Conservation (phyloP, 2,329 filamentous ascomycete genomes). For the Dothidotthia symphoricarpi region DNA sequence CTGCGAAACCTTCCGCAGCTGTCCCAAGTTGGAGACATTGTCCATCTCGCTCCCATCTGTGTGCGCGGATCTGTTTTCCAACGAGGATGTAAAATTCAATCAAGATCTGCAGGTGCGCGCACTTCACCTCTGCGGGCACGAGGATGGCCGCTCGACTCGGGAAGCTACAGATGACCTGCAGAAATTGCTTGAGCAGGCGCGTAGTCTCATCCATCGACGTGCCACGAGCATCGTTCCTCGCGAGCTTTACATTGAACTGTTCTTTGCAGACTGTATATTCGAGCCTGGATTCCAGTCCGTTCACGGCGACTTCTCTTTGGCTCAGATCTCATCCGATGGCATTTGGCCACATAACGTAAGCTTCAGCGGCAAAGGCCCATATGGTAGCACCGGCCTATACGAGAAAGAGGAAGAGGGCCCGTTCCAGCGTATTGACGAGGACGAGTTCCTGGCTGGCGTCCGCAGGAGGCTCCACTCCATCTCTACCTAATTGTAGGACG, state of each 20-base stretch:
- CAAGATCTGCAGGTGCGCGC: conserved; percentile 53
- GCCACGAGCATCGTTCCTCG: conserved; percentile 38
- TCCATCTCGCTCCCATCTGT: conserved; percentile 51
- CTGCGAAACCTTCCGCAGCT: conserved; percentile 48
- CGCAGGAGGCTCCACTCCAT: conserved; percentile 39
- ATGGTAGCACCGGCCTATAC: conserved; percentile 51
- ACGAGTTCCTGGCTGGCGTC: conserved; percentile 41
- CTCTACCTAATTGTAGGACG: conserved; percentile 31
- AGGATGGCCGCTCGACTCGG: conserved; percentile 37
- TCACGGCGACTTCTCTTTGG: conserved; percentile 51
- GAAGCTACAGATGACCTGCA: conserved; percentile 41
- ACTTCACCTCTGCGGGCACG: conserved; percentile 48
- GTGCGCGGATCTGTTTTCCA: conserved; percentile 49
- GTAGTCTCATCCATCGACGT: conserved; percentile 42
- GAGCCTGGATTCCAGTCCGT: conserved; percentile 48
- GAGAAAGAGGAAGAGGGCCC: conserved; percentile 49
- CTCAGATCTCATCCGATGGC: conserved; percentile 43
- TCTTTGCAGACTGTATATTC: conserved; percentile 54
- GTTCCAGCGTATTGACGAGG: conserved; percentile 42
- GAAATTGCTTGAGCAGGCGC: conserved; percentile 43
- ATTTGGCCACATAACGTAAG: conserved; percentile 42
- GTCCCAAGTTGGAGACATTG: conserved; percentile 49
- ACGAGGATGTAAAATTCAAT: conserved; percentile 45
- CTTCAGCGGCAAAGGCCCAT: conserved; percentile 49
- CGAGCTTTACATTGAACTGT: conserved; percentile 49